Base-by-base conservation (phyloP, 352 stramenopile species). In the Thraustochytrium sp. region DNA sequence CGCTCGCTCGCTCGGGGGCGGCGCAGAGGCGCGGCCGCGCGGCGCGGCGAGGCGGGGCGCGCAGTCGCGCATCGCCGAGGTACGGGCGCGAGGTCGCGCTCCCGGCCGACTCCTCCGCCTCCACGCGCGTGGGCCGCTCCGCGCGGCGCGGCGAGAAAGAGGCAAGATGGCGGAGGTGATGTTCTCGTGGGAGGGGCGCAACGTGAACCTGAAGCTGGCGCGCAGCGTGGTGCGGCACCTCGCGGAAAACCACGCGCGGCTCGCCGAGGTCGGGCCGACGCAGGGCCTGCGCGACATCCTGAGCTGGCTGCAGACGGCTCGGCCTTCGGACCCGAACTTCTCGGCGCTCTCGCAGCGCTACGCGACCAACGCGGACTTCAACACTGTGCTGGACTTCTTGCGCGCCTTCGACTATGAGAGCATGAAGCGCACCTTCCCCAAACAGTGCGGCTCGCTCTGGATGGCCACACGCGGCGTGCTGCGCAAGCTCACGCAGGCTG, bases 231-330 rank as follows among this genome's bases (percentile, higher is more conserved):
- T 80, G 13, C 34, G 68, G 31, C 40, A 55, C 53, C 68, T 80
- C 46, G 68, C 68, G 3, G 48, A 80, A 34, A 11, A 80, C 9
- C 68, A 80, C 5, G n/a, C 21, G 0, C 31, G 68, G 16, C 68
- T 80, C 44, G 23, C 44, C 23, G 68, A 44, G 51, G 46, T 80
- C 53, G 68, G 68, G 26, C 68, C 68, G 5, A 80, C 68, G 68
- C 68, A 80, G 51, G 31, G 68, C 68, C 44, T 80, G 34, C 48
- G 68, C 48, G 68, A 80, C 34, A 80, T 80, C 42, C 68, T 80
- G 0, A 11, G 44, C 13, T 80, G 68, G 68, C 40, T 80, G 37
- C 48, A 61, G 44, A 40, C 9, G 18, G 68, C 31, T 21, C 42
- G n/a, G 0, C 4, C 48, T 44, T 21, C 37, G 26, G 68, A 80